Base-by-base conservation (phyloP, 2,329 filamentous ascomycete species). In the Aureobasidium musti region DNA sequence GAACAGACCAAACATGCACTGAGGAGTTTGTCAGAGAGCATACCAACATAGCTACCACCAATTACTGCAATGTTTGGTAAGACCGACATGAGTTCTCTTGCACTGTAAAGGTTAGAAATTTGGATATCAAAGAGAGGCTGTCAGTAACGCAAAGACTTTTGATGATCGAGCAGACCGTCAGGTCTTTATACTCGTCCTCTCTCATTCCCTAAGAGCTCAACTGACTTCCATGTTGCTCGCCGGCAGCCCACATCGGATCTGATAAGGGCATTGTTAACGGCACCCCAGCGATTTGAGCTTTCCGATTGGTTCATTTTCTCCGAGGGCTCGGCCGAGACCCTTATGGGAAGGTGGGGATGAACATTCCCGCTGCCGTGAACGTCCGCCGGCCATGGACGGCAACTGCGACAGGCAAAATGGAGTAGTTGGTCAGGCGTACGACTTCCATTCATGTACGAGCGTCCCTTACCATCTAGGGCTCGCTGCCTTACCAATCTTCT, bases 31-130 rank as follows among this genome's bases (percentile, higher is more conserved):
- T 30, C 28, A 7, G 4, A n/a, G 5, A 17, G 5, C 43, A 35
- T 61, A 50, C 57, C 57, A 23, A 63, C 60, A 43, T 63, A 63
- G 30, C 60, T 63, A 8, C 60, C 60, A 2, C 60, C 60, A 21
- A 63, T 63, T 2, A 63, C 47, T 41, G 60, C 60, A 52, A 63
- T 63, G 28, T 63, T 50, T 1, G 60, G 60, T 13, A 63, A 30
- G 28, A 53, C 21, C 17, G 60, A 50, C 60, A 63, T 63, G 11
- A 23, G 39, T 30, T 7, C 14, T 61, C 35, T 26, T 35, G 39
- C 41, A 49, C 45, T 39, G 13, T 17, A 39, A 6, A 10, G 5
- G 21, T 23, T 7, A 21, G 14, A 30, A 11, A 1, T 19, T 30
- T 8, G 23, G 11, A 17, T 49, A 10, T 17, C 8, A 35, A 35